Conservation (phyloP, 225 moss, liverwort and hornwort species). For the Asterella californica region DNA sequence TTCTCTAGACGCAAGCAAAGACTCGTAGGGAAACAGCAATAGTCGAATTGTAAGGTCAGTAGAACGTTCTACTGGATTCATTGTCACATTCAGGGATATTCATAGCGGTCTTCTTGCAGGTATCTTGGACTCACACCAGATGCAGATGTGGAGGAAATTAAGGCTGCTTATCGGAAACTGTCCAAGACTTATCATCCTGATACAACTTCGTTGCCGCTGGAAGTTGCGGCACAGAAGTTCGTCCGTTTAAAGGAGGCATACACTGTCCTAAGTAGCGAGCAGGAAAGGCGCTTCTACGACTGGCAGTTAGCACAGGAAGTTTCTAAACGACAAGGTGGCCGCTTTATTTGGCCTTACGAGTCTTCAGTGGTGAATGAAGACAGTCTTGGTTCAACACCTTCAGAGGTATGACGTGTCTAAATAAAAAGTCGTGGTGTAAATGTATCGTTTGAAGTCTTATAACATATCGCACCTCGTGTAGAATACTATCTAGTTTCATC, state of each 20-base stretch:
- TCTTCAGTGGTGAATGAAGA: not conserved
- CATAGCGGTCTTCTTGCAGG: constrained; percentile 40
- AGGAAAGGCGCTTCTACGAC: constrained; percentile 71
- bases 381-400: not conserved
- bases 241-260: constrained; percentile 91
- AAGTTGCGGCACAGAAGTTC: constrained; percentile 87
- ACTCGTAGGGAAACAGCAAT: not conserved
- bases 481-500: too few relatives aligned
- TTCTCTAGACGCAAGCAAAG: not conserved
- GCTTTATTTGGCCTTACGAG: constrained; percentile 49
- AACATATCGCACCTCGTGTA: not conserved
- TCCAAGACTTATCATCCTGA: constrained; percentile 96
- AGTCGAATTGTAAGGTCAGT: too few relatives aligned
- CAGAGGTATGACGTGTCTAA: not conserved
- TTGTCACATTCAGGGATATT: not conserved
- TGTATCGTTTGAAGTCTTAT: not conserved
- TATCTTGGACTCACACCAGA: constrained; percentile 68
- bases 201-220: constrained; percentile 79
- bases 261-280: constrained; percentile 66
- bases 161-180: constrained; percentile 82
- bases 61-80: too few relatives aligned
- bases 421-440: not conserved
- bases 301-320: constrained; percentile 59
- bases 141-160: constrained; percentile 79
- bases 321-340: constrained; percentile 43